Base-by-base conservation (phyloP, 2,329 filamentous ascomycete species). In the Stemphylium lycopersici region DNA sequence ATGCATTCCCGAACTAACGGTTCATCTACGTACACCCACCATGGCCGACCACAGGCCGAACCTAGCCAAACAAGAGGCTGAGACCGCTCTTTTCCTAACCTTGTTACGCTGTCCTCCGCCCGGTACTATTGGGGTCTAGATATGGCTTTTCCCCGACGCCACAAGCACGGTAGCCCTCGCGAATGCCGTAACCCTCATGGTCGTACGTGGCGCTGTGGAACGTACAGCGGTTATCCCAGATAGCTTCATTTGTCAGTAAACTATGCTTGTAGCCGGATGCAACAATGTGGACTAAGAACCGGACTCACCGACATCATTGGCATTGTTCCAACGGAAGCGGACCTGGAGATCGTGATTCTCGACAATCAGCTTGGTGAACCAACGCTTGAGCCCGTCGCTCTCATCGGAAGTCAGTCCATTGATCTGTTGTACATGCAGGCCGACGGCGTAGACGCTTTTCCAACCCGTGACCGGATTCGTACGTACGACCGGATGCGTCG, bases 301-400 rank as follows among this genome's bases (percentile, higher is more conserved):
- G 10, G 16, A 50, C 59, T 24, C 40, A 60, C 58, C 62, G 24
- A 63, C 32, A 48, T 63, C 62, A 24, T 62, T 63, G 40, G 53
- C 40, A 10, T 39, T 55, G 20, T 31, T 58, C 77, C 77, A 79
- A 50, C 74, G 75, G 61, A 78, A 75, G 8, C 77, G 60, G 0
- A 74, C 77, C 13, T 77, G 60, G 31, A 71, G 66, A 59, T 79
- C 77, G 39, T 79, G 76, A 47, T 77, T 79, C 7, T 71, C 65
- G 2, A 74, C 76, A 4, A 65, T 57, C 4, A 56, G 29, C 3
- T 39, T 37, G 11, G 47, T 15, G 16, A 65, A 58, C 41, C 52
- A 57, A 4, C 24, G 31, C n/a, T 59, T 12, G 6, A 65, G n/a
- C 26, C 56, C 60, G 2, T 10, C 22, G 1, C 40, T 50, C 57